Percentiles rank a stretch among this genome's conserved stretches.
phyloP scores from a whole-genome alignment of 2,329 filamentous ascomycete genomes.

The Alternaria dauci region DNA sequence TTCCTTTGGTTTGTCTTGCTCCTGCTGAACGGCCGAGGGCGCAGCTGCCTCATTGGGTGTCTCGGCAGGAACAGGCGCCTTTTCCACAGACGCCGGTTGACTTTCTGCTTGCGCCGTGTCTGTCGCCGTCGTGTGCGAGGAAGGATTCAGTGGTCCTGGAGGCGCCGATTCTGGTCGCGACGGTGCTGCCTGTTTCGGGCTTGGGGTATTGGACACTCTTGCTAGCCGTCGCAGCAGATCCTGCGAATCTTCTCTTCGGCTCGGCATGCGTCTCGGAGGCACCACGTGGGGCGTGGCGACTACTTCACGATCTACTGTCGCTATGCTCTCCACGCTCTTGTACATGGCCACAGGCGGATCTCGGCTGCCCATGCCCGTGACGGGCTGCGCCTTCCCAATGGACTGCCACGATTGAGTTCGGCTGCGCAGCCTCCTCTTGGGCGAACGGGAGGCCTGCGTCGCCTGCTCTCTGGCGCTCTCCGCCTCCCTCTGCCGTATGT shows the following conservation, averaged over 20 bases:
- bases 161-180: constrained; percentile 35
- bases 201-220: constrained; percentile 58
- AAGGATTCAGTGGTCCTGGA: constrained; percentile 21
- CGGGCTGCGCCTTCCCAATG: constrained; percentile 39
- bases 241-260: constrained; percentile 55
- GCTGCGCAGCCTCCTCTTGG: constrained; percentile 28
- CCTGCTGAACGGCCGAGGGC: constrained; percentile 2
- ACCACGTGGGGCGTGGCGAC: constrained; percentile 33
- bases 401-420: constrained; percentile 43
- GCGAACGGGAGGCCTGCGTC: constrained; percentile 10
- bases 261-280: constrained; percentile 35
- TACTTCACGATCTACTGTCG: constrained; percentile 38
- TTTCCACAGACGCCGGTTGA: constrained; percentile 1
- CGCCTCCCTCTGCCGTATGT: constrained; percentile 54
- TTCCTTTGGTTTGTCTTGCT: constrained; percentile 17
- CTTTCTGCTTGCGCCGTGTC: constrained; percentile 4
- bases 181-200: constrained; percentile 44
- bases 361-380: constrained; percentile 36
- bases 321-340: constrained; percentile 46
- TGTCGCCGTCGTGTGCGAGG: constrained; percentile 20
- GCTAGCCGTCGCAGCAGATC: constrained; percentile 57
- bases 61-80: constrained; percentile 8
- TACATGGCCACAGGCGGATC: constrained; percentile 47
- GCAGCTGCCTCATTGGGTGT: constrained; percentile 5
- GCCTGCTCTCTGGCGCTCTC: constrained; percentile 47